Conservation (phyloP, 2,329 filamentous ascomycete species). For the Pseudogymnoascus sp. region DNA sequence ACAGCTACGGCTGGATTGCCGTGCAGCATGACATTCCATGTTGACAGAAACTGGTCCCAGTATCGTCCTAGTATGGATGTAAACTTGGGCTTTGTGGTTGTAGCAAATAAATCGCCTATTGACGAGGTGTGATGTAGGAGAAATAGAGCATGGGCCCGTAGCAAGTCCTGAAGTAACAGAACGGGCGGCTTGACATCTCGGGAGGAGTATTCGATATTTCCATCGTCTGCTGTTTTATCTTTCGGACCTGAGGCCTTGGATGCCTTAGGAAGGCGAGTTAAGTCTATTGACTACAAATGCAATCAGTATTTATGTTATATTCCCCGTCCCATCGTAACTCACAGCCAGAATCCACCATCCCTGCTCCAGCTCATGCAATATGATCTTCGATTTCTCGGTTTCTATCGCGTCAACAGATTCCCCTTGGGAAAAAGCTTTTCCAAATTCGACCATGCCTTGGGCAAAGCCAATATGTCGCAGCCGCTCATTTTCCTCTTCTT, state of each 20-base stretch:
- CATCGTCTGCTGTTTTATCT: slow-evolving; percentile 16
- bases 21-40: slow-evolving; percentile 85
- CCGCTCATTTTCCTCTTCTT: slow-evolving; percentile 72
- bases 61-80: slow-evolving; percentile 65
- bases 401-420: slow-evolving; percentile 76
- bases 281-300: slow-evolving; percentile 59
- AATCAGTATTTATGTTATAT: slow-evolving; percentile 13
- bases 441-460: slow-evolving; percentile 93
- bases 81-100: slow-evolving; percentile 58
- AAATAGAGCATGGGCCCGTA: slow-evolving; percentile 76
- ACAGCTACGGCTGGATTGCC: slow-evolving; percentile 77
- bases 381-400: slow-evolving; percentile 77
- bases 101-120: slow-evolving; percentile 59
- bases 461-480: slow-evolving; percentile 90
- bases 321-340: slow-evolving; percentile 30
- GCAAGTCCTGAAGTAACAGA: slow-evolving; percentile 69
- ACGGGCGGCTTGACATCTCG: slow-evolving; percentile 79
- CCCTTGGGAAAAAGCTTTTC: slow-evolving; percentile 74
- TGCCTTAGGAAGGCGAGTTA: slow-evolving; percentile 50
- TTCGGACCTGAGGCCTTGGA: slow-evolving; percentile 26
- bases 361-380: slow-evolving; percentile 77
- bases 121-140: slow-evolving; percentile 77
- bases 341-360: slow-evolving; percentile 96
- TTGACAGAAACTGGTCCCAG: slow-evolving; percentile 62
- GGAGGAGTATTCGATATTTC: slow-evolving; percentile 67